Evolutionary conservation across 805 yeast genomes (phyloP).

Genomic region (Ogataea naganishii): DNA sequence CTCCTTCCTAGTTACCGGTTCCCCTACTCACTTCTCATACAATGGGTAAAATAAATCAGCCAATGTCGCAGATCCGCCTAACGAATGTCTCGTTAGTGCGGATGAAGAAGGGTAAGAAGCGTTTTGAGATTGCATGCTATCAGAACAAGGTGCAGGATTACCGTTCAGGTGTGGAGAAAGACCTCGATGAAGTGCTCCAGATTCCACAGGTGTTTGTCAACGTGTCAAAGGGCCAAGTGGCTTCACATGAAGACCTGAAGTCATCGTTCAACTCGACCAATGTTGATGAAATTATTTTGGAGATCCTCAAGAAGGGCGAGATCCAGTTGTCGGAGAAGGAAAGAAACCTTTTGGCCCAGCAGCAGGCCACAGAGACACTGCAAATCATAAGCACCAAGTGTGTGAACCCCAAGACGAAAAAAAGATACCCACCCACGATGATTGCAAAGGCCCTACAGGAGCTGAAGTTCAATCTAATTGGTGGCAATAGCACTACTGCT

Average conservation of each 20-base stretch:
- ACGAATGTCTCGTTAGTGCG: conserved; percentile 93
- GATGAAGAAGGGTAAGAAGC: conserved; percentile 81
- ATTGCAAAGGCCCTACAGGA: conserved; percentile 78
- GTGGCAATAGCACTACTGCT: conserved; percentile 40
- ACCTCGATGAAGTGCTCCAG: conserved; percentile 90
- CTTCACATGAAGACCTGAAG: conserved; percentile 74
- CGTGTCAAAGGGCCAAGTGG: conserved; percentile 91
- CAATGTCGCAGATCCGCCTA: conserved; percentile 77
- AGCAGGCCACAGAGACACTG: conserved; percentile 73
- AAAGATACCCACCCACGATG: conserved; percentile 92
- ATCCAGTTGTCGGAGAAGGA: conserved; percentile 92
- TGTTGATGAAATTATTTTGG: conserved; percentile 64
- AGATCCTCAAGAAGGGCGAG: conserved; percentile 85
- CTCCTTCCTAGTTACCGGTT: conserved; percentile 1
- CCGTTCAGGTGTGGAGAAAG: conserved; percentile 82
- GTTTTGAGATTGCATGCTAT: conserved; percentile 94
- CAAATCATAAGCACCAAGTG: conserved; percentile 83
- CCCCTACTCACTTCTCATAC: background rate
- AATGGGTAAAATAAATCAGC: conserved; percentile 63
- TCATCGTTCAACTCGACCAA: conserved; percentile 71
- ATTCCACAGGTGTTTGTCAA: conserved; percentile 91
- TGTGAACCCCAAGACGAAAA: conserved; percentile 80
- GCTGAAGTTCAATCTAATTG: conserved; percentile 68
- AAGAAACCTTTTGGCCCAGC: conserved; percentile 63
- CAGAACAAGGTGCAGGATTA: conserved; percentile 96